Percentiles rank a stretch among this genome's conserved stretches.
Evolutionary conservation across 2,329 filamentous ascomycete species (phyloP).

Genomic region (Thyridium curvatum): DNA sequence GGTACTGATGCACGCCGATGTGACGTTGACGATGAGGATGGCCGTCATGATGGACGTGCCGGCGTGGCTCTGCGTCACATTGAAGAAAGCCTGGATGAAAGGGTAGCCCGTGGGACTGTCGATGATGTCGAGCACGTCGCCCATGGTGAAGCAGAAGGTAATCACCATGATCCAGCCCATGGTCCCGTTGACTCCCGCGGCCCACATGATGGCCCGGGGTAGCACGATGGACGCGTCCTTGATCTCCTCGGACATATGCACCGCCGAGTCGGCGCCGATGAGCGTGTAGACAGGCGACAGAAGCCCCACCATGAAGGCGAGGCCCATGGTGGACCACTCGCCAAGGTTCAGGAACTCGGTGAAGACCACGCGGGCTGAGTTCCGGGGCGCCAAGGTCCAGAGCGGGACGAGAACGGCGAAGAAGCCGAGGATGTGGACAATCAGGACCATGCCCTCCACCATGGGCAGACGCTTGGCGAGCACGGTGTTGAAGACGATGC

Average conservation of each 20-base stretch:
- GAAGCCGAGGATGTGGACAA: conserved; percentile 30
- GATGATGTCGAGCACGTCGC: conserved; percentile 17
- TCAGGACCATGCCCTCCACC: conserved; percentile 42
- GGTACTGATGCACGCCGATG: conserved; percentile 43
- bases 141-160: conserved; percentile 28
- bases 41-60: conserved; percentile 43
- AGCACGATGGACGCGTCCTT: conserved; percentile 24
- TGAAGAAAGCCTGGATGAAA: conserved; percentile 52
- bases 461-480: conserved; percentile 37
- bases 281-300: conserved; percentile 30
- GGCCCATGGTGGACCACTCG: conserved; percentile 36
- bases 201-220: conserved; percentile 28
- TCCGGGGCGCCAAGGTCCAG: conserved; percentile 16
- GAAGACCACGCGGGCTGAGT: conserved; percentile 28
- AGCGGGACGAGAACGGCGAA: conserved; percentile 19
- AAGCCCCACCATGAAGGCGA: conserved; percentile 39
- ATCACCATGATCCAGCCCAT: conserved; percentile 29
- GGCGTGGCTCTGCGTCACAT: conserved; percentile 38
- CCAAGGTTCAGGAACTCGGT: conserved; percentile 39
- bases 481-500: conserved; percentile 43
- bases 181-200: conserved; percentile 23
- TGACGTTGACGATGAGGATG: conserved; percentile 41
- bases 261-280: conserved; percentile 25
- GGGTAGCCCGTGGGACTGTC: conserved; percentile 42
- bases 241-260: conserved; percentile 32